Conservation (phyloP, 176 grass and related monocot genomes). For the Zea mays region DNA sequence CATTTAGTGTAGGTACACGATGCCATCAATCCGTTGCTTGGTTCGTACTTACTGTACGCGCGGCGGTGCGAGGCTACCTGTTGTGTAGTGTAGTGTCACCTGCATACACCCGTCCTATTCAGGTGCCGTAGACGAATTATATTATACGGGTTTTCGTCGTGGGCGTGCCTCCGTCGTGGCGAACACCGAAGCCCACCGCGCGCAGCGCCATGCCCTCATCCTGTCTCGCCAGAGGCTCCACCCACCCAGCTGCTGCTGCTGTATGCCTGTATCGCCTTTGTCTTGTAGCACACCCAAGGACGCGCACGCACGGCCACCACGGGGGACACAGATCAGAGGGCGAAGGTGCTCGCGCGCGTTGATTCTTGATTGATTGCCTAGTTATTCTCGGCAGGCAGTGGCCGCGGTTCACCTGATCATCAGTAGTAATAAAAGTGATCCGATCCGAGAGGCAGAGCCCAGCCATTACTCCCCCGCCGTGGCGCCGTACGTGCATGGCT, state of each 20-base stretch:
- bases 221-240: constrained; percentile 23
- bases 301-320: too few relatives aligned
- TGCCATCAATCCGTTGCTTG: too few relatives aligned
- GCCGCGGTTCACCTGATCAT: neutral
- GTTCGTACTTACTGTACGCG: neutral
- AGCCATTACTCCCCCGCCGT: neutral
- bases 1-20: too few relatives aligned
- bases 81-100: neutral
- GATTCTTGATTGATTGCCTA: neutral
- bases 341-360: neutral
- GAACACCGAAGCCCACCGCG: constrained; percentile 40
- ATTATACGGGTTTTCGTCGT: neutral
- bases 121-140: constrained; percentile 25
- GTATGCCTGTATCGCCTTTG: constrained; percentile 7
- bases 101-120: constrained; percentile 5
- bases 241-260: constrained; percentile 11
- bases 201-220: neutral
- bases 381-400: too few relatives aligned
- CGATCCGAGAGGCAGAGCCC: too few relatives aligned
- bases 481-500: constrained; percentile 10
- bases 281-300: neutral
- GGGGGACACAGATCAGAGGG: neutral
- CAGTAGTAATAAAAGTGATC: too few relatives aligned
- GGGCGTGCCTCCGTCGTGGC: constrained; percentile 44
- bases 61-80: neutral